A percentile compares a stretch with the other conserved stretches of the same genome.
Evolutionary conservation across 2,329 filamentous ascomycete species (phyloP).

Genomic region (Apiospora rasikravindrae): DNA sequence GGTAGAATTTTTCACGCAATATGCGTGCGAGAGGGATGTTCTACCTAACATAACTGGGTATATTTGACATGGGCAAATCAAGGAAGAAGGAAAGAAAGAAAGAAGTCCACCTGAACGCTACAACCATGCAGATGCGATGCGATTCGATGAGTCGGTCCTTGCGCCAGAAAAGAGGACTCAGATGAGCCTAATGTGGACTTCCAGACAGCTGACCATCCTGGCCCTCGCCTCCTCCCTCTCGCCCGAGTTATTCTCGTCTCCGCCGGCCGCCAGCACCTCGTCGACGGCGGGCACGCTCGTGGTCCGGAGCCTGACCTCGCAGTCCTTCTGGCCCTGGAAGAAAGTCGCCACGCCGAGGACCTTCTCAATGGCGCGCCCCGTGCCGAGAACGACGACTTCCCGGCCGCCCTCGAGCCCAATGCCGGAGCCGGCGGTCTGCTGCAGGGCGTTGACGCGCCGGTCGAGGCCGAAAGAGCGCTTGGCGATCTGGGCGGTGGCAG

Average conservation of each 20-base stretch:
- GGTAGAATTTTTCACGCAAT: background rate
- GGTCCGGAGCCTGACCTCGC: constrained; percentile 64
- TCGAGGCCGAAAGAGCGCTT: constrained; percentile 51
- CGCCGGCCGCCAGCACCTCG: constrained; percentile 59
- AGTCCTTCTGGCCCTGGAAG: constrained; percentile 67
- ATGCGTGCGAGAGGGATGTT: background rate
- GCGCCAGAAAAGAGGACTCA: background rate
- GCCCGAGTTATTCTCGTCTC: constrained; percentile 32
- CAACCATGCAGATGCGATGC: constrained; percentile 1
- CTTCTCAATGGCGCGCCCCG: constrained; percentile 70
- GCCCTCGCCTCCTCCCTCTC: constrained; percentile 34
- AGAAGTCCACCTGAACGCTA: background rate
- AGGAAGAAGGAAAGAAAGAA: background rate
- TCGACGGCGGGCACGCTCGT: constrained; percentile 70
- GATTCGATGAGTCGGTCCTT: background rate
- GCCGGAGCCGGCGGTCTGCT: constrained; percentile 37
- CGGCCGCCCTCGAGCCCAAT: constrained; percentile 44
- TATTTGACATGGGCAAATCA: background rate
- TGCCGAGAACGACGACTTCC: constrained; percentile 65
- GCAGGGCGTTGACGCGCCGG: constrained; percentile 51
- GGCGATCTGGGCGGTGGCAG: constrained; percentile 45
- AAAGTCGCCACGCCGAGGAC: constrained; percentile 66
- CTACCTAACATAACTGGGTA: background rate
- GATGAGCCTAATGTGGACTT: constrained; percentile 53
- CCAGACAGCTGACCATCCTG: constrained; percentile 52